Evolutionary conservation across 2,329 filamentous ascomycete species (phyloP).

Genomic region (Ophiostoma tasmaniense): DNA sequence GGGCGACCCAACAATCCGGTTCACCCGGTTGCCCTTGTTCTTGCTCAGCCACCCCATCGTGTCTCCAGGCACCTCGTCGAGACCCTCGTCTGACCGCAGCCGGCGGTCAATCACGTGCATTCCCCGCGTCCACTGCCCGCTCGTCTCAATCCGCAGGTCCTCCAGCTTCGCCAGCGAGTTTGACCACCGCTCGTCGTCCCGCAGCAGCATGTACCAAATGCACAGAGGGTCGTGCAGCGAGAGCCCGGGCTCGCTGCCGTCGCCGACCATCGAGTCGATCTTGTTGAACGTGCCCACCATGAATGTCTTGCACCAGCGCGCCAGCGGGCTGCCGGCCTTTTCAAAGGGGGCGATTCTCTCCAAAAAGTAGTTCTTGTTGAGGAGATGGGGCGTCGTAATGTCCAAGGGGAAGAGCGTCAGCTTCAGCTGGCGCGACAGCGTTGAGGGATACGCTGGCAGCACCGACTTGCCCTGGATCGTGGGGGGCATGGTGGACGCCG

Average conservation of each 20-base stretch:
- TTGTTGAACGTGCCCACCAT: slow-evolving; percentile 62
- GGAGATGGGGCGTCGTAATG: slow-evolving; percentile 62
- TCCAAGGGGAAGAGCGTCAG: slow-evolving; percentile 68
- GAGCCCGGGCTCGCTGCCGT: slow-evolving; percentile 49
- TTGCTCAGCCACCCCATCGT: slow-evolving; percentile 65
- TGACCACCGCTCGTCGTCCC: slow-evolving; percentile 47
- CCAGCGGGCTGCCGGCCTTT: slow-evolving; percentile 60
- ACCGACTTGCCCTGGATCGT: slow-evolving; percentile 42
- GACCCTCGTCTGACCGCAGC: slow-evolving; percentile 44
- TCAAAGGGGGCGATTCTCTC: slow-evolving; percentile 46
- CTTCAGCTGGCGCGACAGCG: slow-evolving; percentile 54
- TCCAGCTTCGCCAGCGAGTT: slow-evolving; percentile 51
- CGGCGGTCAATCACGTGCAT: slow-evolving; percentile 81
- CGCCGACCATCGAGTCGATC: slow-evolving; percentile 53
- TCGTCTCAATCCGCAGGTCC: slow-evolving; percentile 82
- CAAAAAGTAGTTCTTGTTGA: slow-evolving; percentile 53
- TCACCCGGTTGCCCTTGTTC: slow-evolving; percentile 69
- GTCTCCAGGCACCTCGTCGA: slow-evolving; percentile 55
- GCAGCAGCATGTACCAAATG: slow-evolving; percentile 67
- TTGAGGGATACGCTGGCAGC: slow-evolving; percentile 54
- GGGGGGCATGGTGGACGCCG: slow-evolving; percentile 72
- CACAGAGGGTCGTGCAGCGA: slow-evolving; percentile 71
- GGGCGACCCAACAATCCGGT: slow-evolving; percentile 62
- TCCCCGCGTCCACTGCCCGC: slow-evolving; percentile 88
- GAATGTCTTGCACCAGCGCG: slow-evolving; percentile 64